phyloP scores from a whole-genome alignment of 78 protist genomes.

The Chrysochromulina parva region DNA sequence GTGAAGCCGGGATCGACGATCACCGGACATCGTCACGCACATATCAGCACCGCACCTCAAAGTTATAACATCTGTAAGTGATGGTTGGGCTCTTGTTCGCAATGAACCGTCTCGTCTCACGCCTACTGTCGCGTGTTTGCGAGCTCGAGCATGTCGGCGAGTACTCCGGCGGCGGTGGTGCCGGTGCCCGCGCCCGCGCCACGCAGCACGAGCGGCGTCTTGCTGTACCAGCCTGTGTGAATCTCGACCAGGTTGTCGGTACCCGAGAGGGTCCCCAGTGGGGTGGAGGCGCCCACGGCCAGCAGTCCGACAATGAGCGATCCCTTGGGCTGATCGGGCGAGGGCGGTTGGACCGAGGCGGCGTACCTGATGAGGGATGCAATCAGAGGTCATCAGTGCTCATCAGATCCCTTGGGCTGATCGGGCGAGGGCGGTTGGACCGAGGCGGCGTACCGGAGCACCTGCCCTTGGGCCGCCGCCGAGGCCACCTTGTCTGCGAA shows the following conservation, averaged over 20 bases:
- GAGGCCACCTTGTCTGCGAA: not conserved
- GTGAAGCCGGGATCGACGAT: no score
- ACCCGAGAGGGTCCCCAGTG: not conserved
- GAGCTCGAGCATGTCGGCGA: slow-evolving; percentile 34
- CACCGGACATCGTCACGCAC: no score
- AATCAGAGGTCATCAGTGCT: no score
- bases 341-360: not conserved
- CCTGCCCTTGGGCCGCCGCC: not conserved
- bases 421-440: not conserved
- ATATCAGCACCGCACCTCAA: no score
- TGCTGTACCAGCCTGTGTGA: not conserved
- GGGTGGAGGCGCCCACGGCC: not conserved
- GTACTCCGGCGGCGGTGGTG: slow-evolving; percentile 39
- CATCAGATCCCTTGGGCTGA: not conserved
- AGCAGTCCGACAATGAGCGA: not conserved
- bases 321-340: not conserved
- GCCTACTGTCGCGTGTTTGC: not conserved
- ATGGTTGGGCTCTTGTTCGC: no score
- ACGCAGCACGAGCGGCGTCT: slow-evolving; percentile 1
- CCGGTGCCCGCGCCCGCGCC: slow-evolving; percentile 49
- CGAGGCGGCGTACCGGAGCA: not conserved
- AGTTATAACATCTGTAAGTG: no score
- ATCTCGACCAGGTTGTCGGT: slow-evolving; percentile 6
- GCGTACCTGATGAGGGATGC: slow-evolving; percentile 24
- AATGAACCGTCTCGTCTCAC: no score